Evolutionary conservation across 2,329 filamentous ascomycete species (phyloP), one percentile per base, ranked within the genome.

Genomic region (Phialophora tarda): DNA sequence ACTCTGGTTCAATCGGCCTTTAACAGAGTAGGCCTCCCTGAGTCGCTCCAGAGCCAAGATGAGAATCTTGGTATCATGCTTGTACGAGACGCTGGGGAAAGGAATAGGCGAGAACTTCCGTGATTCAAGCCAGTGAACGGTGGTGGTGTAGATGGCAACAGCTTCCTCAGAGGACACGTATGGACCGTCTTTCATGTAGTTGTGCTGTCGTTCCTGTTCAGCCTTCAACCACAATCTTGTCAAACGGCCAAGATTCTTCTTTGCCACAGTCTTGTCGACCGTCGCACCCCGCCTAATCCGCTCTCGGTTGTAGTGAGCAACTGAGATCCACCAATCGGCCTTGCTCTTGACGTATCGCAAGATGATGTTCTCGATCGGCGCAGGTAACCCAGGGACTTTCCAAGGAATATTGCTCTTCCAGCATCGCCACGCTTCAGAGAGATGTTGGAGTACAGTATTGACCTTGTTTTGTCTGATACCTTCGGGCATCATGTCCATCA

Each of bases 401-500:
- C 95, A 99, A 0, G 95, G 95, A 72, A 99, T 99, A 76, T 99
- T 99, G 81, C 93, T 97, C 89, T 99, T 99, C 95, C 95, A 99
- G 82, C 95, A 99, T 81, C 95, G 88, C 95, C 95, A 99, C 14
- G 95, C 95, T 82, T 99, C 95, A 0, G 94, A 98, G 50, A 99
- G 82, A 84, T 99, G 96, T 76, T 98, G 95, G 62, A 99, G 83
- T 53, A 99, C 94, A 1, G 93, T 97, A 79, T 99, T 97, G 78
- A 99, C 93, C 82, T 99, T 99, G 83, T 95, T 99, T 78, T 99
- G 95, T 79, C 97, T 97, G 82, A 99, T 98, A 72, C 95, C 95
- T 77, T 99, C 96, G 0, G 95, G 95, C 95, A 99, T 99, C 96
- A 99, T 99, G 75, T 99, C 95, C 91, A 97, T 97, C 59, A 99